phyloP scores from a whole-genome alignment of 495 filamentous ascomycete genomes.

The Neurospora sp. region DNA sequence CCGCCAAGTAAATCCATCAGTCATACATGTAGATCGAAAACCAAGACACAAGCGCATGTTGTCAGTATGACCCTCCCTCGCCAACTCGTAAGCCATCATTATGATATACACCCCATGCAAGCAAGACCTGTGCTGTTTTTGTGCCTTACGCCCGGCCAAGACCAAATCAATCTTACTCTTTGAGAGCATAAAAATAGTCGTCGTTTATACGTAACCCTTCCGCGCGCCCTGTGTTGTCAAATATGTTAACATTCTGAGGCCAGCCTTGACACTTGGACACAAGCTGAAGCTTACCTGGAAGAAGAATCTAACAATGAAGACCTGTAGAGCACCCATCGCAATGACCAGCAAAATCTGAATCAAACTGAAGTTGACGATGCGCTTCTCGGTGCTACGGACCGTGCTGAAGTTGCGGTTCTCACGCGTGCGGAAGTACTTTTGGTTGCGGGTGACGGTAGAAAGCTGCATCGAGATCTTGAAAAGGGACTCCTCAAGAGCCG shows the following conservation, averaged over 20 bases:
- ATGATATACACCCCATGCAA: constrained; percentile 13
- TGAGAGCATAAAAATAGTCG: neutral
- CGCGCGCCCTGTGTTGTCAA: constrained; percentile 35
- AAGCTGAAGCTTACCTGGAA: constrained; percentile 57
- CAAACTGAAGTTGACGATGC: constrained; percentile 96
- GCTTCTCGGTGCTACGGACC: constrained; percentile 84
- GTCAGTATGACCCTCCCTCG: neutral
- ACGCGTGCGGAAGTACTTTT: constrained; percentile 98
- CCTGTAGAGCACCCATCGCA: constrained; percentile 92
- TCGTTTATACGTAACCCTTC: constrained; percentile 48
- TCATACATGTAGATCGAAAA: neutral
- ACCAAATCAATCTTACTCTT: constrained; percentile 5
- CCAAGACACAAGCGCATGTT: neutral
- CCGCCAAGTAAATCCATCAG: neutral
- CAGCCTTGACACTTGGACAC: neutral
- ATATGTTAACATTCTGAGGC: constrained; percentile 7
- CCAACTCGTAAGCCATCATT: constrained; percentile 14
- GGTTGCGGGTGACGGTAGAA: constrained; percentile 93
- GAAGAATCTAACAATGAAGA: constrained; percentile 97
- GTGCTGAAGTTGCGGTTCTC: constrained; percentile 99
- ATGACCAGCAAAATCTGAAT: constrained; percentile 89
- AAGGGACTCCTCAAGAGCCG: constrained; percentile 85
- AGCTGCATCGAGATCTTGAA: constrained; percentile 89
- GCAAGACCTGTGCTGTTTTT: constrained; percentile 13
- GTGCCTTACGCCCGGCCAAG: constrained; percentile 16